Evolutionary conservation across 1,139 yeast species (phyloP), one percentile per base, ranked within the genome.

Genomic region (Meyerozyma elateridarum): DNA sequence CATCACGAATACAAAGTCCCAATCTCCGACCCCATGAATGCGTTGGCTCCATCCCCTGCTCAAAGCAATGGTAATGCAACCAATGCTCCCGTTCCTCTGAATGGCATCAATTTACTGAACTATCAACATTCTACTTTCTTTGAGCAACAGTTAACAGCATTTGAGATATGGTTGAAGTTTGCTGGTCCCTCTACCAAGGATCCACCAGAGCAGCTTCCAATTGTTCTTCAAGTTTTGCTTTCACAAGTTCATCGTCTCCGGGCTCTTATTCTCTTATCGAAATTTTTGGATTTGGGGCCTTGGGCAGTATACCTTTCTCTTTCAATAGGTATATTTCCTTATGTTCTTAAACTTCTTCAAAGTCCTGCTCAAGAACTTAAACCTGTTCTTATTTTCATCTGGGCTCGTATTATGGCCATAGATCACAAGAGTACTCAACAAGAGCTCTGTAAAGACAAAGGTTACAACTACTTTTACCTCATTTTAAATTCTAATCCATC

Each of bases 331-430:
- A 91, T 91, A 22, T 91, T 91, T 58, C 97, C 98, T 0, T 93
- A 93, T 52, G 96, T 93, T 17, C 65, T 91, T 38, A 87, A 89
- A 48, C 66, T 93, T 21, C 61, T 91, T 22, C 98, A 91, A 53
- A 83, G 95, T 38, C 97, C 98, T 0, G 96, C 97, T 0, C 94
- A 87, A 24, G 98, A 93, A 49, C 65, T 93, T 39, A 88, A 88
- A 49, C 97, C 98, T 0, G 96, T 91, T 3, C 61, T 91, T 37
- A 91, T 93, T 1, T 93, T 89, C 48, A 91, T 91, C 36, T 91
- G 99, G 99, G 96, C 97, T 0, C 69, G 98, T 44, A 87, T 91
- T 16, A 85, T 91, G 94, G 93, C 97, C 3, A 94, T 91, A 15
- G 97, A 91, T 55, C 82, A 83, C 51, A 75, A 77, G 41, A 83